phyloP scores from a whole-genome alignment of 305 asterid genomes.

The Plantago lanceolata region DNA sequence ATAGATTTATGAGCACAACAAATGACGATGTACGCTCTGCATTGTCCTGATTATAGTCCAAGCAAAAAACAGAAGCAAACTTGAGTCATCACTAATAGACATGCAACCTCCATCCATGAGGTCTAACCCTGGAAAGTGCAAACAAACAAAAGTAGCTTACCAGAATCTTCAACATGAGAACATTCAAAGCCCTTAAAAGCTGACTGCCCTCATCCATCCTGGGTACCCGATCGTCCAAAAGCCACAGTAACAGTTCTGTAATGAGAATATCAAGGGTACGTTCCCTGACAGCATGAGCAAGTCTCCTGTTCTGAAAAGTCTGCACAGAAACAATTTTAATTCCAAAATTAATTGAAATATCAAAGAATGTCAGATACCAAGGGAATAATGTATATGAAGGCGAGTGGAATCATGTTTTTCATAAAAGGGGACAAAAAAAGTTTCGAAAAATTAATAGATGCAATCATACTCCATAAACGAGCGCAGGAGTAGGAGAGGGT shows the following conservation, averaged over 20 bases:
- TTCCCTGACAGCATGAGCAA: slow-evolving; percentile 89
- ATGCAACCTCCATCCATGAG: no score
- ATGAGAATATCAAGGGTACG: slow-evolving; percentile 84
- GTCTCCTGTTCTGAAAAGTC: slow-evolving; percentile 90
- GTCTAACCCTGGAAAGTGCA: background rate
- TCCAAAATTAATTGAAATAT: slow-evolving; percentile 14
- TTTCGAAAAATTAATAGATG: no score
- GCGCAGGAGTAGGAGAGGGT: no score
- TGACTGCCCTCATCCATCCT: slow-evolving; percentile 99
- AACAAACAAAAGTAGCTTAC: slow-evolving; percentile 32
- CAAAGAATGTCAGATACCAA: no score
- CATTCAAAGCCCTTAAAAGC: slow-evolving; percentile 94
- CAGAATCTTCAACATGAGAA: slow-evolving; percentile 95
- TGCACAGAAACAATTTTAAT: slow-evolving; percentile 35
- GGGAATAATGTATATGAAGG: no score
- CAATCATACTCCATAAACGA: no score
- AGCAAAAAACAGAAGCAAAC: slow-evolving; percentile 24
- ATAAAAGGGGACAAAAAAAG: no score
- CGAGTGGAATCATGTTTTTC: no score
- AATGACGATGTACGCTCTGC: slow-evolving; percentile 96
- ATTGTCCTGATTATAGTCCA: slow-evolving; percentile 61
- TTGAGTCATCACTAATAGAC: slow-evolving; percentile 14
- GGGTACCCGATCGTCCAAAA: slow-evolving; percentile 97
- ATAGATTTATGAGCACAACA: slow-evolving; percentile 82
- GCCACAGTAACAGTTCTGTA: slow-evolving; percentile 96